A percentile compares a stretch with the other conserved stretches of the same genome.
Conservation (phyloP, 108 stramenopile species). For the Epipyxis sp. region DNA sequence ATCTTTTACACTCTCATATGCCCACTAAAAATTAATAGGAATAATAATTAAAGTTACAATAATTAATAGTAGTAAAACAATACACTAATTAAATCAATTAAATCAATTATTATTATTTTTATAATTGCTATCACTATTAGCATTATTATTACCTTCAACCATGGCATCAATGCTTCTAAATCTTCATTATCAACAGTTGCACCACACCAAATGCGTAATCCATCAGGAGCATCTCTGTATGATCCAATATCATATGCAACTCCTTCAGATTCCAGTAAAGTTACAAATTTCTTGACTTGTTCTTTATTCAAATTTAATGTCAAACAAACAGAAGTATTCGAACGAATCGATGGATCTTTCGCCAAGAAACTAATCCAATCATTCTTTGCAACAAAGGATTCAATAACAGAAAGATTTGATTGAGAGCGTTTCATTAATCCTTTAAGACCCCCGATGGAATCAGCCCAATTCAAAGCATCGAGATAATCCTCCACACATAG, state of each 20-base stretch:
- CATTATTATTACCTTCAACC: conserved; percentile 92
- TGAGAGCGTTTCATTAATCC: conserved; percentile 82
- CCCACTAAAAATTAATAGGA: neutral
- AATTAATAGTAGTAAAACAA: neutral
- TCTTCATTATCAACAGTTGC: conserved; percentile 96
- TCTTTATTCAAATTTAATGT: conserved; percentile 82
- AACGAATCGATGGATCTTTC: conserved; percentile 85
- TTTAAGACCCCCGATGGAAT: conserved; percentile 81
- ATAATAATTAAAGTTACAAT: neutral
- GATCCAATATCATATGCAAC: conserved; percentile 97
- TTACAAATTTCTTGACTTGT: conserved; percentile 91
- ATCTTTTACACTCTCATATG: neutral
- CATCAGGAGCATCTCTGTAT: conserved; percentile 98
- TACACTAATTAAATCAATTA: neutral
- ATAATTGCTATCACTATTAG: too few species aligned
- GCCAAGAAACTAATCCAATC: conserved; percentile 95
- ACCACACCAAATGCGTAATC: conserved; percentile 98
- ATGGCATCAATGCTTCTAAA: conserved; percentile 93
- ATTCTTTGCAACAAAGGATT: conserved; percentile 84
- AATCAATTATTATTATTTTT: conserved; percentile 58
- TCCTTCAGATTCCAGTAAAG: conserved; percentile 81
- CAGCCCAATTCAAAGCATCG: conserved; percentile 92
- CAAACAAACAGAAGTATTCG: conserved; percentile 92
- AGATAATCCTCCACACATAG: conserved; percentile 99
- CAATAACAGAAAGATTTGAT: conserved; percentile 81